Percentiles rank a stretch among this genome's conserved stretches.
These are phyloP conservation scores for Cercospora berteroae DNA, from an alignment of 2,329 filamentous ascomycete species.

Conservation along the genomic window DNA sequence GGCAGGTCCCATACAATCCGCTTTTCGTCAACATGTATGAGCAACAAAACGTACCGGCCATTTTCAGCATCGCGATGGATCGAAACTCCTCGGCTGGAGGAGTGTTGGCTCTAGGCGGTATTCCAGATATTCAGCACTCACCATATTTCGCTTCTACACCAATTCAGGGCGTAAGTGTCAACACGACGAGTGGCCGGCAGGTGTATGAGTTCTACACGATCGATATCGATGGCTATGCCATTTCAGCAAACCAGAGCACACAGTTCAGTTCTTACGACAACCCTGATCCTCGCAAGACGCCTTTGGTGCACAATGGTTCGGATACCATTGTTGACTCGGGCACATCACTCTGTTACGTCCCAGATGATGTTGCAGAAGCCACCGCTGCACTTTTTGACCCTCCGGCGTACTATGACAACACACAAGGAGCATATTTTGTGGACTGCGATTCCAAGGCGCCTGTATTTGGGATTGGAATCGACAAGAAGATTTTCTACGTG, in stretches of 20 bases:
- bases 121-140: constrained; percentile 46
- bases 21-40: constrained; percentile 53
- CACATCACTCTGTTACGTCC: constrained; percentile 44
- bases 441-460: constrained; percentile 45
- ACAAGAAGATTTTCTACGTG: constrained; percentile 37
- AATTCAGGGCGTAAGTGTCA: constrained; percentile 35
- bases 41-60: constrained; percentile 43
- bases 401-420: constrained; percentile 38
- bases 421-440: constrained; percentile 40
- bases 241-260: constrained; percentile 22
- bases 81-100: constrained; percentile 40
- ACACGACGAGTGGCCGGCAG: constrained; percentile 27
- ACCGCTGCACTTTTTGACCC: constrained; percentile 47
- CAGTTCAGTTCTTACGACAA: constrained; percentile 30
- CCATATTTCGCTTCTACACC: constrained; percentile 39
- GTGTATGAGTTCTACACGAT: constrained; percentile 44
- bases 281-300: constrained; percentile 22
- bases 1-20: constrained; percentile 45
- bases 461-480: constrained; percentile 44
- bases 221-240: constrained; percentile 36
- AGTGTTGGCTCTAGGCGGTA: constrained; percentile 50
- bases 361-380: constrained; percentile 37
- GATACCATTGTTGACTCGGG: constrained; percentile 49
- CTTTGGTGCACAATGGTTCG: constrained; percentile 33
- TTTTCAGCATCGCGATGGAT: constrained; percentile 52